Percentiles rank a stretch among this genome's conserved stretches.
phyloP scores from a whole-genome alignment of 352 stramenopile genomes.

The Phytophthora pisi region DNA sequence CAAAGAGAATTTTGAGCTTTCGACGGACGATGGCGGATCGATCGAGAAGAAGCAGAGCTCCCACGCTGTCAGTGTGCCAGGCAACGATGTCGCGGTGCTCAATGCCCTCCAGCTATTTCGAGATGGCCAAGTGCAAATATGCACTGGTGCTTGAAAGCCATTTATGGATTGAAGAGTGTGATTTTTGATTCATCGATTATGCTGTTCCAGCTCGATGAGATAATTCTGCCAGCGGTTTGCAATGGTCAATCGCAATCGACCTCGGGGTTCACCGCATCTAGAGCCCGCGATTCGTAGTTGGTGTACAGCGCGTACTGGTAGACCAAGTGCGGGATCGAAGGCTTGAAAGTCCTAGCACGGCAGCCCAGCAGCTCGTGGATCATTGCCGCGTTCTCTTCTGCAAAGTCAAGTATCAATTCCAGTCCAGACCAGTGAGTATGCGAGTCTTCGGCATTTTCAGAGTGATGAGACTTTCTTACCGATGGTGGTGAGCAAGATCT shows the following conservation, averaged over 20 bases:
- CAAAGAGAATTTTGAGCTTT: conserved; percentile 1
- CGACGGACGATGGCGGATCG: conserved; percentile 6
- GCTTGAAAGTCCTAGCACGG: conserved; percentile 72
- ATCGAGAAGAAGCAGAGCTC: conserved; percentile 4
- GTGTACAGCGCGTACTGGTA: conserved; percentile 95
- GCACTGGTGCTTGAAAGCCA: conserved; percentile 11
- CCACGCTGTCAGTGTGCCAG: not conserved
- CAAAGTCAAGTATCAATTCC: not conserved
- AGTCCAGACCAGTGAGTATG: not conserved
- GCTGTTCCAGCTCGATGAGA: not conserved
- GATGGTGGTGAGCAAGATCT: conserved; percentile 92
- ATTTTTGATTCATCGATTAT: not conserved
- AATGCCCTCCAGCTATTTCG: conserved; percentile 8
- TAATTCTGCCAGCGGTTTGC: not conserved
- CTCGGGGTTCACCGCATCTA: conserved; percentile 77
- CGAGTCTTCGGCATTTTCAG: not conserved
- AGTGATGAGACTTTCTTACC: conserved; percentile 35
- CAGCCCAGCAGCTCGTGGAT: conserved; percentile 89
- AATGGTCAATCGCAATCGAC: conserved; percentile 52
- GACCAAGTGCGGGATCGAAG: conserved; percentile 94
- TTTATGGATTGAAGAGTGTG: conserved; percentile 1
- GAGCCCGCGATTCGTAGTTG: conserved; percentile 87
- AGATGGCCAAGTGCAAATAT: not conserved
- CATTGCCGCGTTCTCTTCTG: conserved; percentile 89
- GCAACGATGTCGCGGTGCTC: not conserved